Evolutionary conservation across 2,329 filamentous ascomycete genomes (phyloP).

Genomic region (Paecilomyces variotii): DNA sequence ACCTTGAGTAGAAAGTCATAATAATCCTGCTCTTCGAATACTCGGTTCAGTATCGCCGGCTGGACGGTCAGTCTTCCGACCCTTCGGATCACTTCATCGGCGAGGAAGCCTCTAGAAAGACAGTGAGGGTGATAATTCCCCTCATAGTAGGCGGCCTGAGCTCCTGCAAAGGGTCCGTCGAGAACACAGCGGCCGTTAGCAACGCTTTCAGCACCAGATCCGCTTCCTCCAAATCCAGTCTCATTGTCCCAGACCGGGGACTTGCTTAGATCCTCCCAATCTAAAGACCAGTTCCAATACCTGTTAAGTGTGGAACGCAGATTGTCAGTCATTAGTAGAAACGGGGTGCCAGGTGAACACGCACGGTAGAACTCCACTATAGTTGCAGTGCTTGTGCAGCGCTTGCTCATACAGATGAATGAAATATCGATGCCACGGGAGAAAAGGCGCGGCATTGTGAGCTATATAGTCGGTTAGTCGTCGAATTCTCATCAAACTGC

Average conservation of each 20-base stretch:
- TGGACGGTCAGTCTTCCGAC: neutral
- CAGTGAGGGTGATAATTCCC: conserved; percentile 1
- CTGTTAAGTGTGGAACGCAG: neutral
- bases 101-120: conserved; percentile 1
- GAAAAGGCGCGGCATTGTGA: conserved; percentile 23
- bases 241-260: conserved; percentile 4
- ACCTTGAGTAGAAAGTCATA: neutral
- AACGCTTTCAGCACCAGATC: neutral
- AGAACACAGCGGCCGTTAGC: neutral
- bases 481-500: neutral
- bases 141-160: neutral
- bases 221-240: conserved; percentile 8
- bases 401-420: conserved; percentile 22
- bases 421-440: conserved; percentile 31
- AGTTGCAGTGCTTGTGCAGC: conserved; percentile 19
- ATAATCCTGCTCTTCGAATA: neutral
- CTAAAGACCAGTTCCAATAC: conserved; percentile 4
- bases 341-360: neutral
- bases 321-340: neutral
- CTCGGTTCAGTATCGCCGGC: neutral
- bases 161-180: conserved; percentile 2
- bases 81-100: neutral
- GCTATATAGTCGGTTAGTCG: conserved; percentile 9
- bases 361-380: conserved; percentile 9
- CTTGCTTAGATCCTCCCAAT: conserved; percentile 4